phyloP scores from a whole-genome alignment of 1,284 basidiomycete species.

The Volvariella surrecta region DNA sequence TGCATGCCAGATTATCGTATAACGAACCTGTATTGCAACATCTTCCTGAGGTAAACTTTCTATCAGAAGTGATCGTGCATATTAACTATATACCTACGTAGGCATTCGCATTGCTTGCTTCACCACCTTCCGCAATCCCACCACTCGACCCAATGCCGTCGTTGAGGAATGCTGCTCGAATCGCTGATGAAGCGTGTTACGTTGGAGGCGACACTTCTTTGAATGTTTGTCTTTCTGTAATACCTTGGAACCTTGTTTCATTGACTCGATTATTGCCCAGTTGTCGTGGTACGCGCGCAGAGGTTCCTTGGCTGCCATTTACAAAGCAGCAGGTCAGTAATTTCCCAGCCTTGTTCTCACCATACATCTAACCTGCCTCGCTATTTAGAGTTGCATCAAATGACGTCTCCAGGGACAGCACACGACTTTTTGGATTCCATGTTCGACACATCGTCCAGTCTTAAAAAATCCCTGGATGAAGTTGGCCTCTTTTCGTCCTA shows the following conservation, averaged over 20 bases:
- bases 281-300: conserved; percentile 61
- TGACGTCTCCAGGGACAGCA: conserved; percentile 60
- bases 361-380: background rate
- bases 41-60: conserved; percentile 50
- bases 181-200: conserved; percentile 66
- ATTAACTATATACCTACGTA: conserved; percentile 20
- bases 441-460: conserved; percentile 34
- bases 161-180: conserved; percentile 43
- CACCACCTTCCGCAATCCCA: conserved; percentile 35
- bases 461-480: conserved; percentile 40
- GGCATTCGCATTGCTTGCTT: conserved; percentile 58
- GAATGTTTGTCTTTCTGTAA: conserved; percentile 33
- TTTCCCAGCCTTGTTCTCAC: background rate
- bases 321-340: conserved; percentile 50
- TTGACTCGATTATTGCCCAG: conserved; percentile 25
- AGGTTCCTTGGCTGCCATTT: conserved; percentile 52
- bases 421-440: conserved; percentile 55
- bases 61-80: background rate
- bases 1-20: conserved; percentile 44
- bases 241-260: conserved; percentile 1
- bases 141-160: conserved; percentile 52
- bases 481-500: conserved; percentile 45
- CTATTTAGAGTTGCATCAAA: conserved; percentile 63
- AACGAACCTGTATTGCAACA: conserved; percentile 56
- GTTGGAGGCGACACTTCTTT: conserved; percentile 39